A percentile compares a stretch with the other conserved stretches of the same genome.
phyloP scores from a whole-genome alignment of 106 monocot species.

The Acanthochlamys bracteata region DNA sequence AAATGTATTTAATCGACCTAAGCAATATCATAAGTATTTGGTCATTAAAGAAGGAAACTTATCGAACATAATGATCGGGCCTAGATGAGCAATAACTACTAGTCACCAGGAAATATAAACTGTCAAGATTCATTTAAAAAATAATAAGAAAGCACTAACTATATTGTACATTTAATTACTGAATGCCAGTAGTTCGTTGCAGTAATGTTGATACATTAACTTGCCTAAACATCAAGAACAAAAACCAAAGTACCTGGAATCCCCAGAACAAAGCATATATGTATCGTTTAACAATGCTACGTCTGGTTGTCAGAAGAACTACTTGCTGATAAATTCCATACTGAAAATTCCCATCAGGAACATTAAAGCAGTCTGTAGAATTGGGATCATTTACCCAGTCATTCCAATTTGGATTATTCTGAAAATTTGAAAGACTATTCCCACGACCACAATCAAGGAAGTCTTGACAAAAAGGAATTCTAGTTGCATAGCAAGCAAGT shows the following conservation, averaged over 20 bases:
- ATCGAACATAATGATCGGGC: no score
- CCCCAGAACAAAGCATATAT: conserved; percentile 87
- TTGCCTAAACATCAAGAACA: background rate
- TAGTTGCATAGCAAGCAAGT: conserved; percentile 27
- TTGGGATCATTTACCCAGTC: conserved; percentile 29
- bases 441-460: conserved; percentile 65
- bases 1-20: no score
- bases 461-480: conserved; percentile 11
- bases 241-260: conserved; percentile 56
- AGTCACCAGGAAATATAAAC: no score
- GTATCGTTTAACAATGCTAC: conserved; percentile 43
- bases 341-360: conserved; percentile 9
- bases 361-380: conserved; percentile 34
- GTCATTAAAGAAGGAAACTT: no score
- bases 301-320: conserved; percentile 38
- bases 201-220: no score
- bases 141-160: no score
- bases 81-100: no score
- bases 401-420: conserved; percentile 1
- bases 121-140: no score
- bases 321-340: conserved; percentile 73
- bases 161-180: no score
- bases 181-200: no score
- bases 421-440: background rate
- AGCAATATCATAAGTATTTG: no score